Conservation (phyloP, 176 grass and related monocot genomes). For the Raddia distichophylla region DNA sequence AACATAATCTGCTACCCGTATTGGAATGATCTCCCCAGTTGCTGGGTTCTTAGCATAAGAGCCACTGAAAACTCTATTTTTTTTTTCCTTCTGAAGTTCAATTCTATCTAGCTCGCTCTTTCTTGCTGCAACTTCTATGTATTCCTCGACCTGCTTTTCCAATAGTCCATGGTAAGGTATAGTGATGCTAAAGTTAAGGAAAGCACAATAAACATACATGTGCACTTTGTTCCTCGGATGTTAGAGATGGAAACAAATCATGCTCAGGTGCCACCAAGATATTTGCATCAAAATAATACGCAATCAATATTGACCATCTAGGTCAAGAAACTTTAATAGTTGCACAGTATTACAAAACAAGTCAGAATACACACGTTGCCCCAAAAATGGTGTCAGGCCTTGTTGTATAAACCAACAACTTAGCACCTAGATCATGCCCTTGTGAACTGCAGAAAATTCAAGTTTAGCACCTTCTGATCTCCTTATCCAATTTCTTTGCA, state of each 20-base stretch:
- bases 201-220: conserved; percentile 52
- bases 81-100: conserved; percentile 91
- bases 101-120: conserved; percentile 99
- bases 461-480: conserved; percentile 89
- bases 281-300: conserved; percentile 59
- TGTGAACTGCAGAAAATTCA: conserved; percentile 67
- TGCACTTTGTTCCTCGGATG: conserved; percentile 65
- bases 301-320: conserved; percentile 18
- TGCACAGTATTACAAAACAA: background rate
- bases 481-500: conserved; percentile 98
- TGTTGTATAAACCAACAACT: conserved; percentile 86
- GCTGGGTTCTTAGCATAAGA: conserved; percentile 93
- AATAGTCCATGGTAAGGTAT: conserved; percentile 34
- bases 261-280: conserved; percentile 90
- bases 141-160: conserved; percentile 73
- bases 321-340: conserved; percentile 7
- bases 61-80: conserved; percentile 95
- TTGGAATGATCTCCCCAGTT: conserved; percentile 85
- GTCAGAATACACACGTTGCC: conserved; percentile 65
- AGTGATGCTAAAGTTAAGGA: conserved; percentile 27
- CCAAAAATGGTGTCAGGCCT: conserved; percentile 96
- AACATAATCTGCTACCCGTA: conserved; percentile 99
- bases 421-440: conserved; percentile 49
- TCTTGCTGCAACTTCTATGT: conserved; percentile 67
- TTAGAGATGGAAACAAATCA: conserved; percentile 64